A percentile compares a stretch with the other conserved stretches of the same genome.
These are phyloP conservation scores for Hibiscus syriacus DNA, from an alignment of 345 rosid species.

Conservation along the genomic window DNA sequence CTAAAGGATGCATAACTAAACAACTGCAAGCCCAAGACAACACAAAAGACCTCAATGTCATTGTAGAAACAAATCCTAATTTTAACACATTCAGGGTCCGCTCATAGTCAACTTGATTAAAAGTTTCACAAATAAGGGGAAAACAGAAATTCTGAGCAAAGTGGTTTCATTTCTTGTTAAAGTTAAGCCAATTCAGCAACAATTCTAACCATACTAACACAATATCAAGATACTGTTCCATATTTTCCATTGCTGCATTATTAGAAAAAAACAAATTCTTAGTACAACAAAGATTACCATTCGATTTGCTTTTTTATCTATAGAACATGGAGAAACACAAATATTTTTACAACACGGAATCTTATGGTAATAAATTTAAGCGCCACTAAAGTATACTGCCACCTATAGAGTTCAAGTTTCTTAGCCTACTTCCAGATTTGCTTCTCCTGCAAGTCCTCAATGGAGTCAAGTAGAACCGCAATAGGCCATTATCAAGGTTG, in stretches of 20 bases:
- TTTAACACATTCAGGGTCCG: background rate
- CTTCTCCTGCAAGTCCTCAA: slow-evolving; percentile 44
- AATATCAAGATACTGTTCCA: background rate
- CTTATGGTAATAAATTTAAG: slow-evolving; percentile 11
- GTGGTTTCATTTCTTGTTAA: slow-evolving; percentile 1
- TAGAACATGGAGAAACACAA: slow-evolving; percentile 20
- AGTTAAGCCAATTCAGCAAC: background rate
- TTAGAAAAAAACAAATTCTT: slow-evolving; percentile 17
- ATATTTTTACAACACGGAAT: slow-evolving; percentile 28
- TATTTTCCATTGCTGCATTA: slow-evolving; percentile 22
- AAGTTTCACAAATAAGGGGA: background rate
- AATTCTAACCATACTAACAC: background rate
- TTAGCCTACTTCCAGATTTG: slow-evolving; percentile 50
- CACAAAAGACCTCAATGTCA: background rate
- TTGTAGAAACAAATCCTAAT: background rate
- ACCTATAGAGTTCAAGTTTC: slow-evolving; percentile 27
- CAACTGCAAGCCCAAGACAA: background rate
- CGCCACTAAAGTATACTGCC: slow-evolving; percentile 26
- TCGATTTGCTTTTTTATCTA: slow-evolving; percentile 23
- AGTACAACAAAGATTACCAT: slow-evolving; percentile 14
- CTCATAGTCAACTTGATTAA: background rate
- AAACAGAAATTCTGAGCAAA: background rate
- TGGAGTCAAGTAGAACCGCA: slow-evolving; percentile 64
- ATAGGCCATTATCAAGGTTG: slow-evolving; percentile 43
- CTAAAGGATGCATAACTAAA: background rate